A percentile compares a stretch with the other conserved stretches of the same genome.
Evolutionary conservation across 1,284 basidiomycete species (phyloP).

Genomic region (Vanrija sp.): DNA sequence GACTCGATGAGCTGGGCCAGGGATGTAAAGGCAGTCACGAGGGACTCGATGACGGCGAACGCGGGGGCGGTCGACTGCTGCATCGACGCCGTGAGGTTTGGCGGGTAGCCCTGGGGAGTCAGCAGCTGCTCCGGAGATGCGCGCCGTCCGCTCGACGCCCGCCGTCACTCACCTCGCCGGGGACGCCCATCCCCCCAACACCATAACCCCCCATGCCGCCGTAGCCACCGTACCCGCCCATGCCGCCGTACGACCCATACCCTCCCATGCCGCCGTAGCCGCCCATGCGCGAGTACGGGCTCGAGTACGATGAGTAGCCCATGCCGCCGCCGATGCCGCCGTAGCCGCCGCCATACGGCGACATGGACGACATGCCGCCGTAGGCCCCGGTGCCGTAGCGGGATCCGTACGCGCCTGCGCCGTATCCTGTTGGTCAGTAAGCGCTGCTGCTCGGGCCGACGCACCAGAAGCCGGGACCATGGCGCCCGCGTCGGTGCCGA

Average conservation of each 20-base stretch:
- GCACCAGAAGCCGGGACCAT: constrained; percentile 4
- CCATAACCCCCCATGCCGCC: constrained; percentile 53
- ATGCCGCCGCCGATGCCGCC: constrained; percentile 45
- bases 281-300: constrained; percentile 48
- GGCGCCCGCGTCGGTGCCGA: constrained; percentile 14
- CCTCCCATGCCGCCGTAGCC: constrained; percentile 47
- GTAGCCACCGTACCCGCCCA: constrained; percentile 34
- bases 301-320: constrained; percentile 15
- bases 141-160: neutral
- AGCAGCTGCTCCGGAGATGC: neutral
- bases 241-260: constrained; percentile 25
- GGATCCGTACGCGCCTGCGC: constrained; percentile 5
- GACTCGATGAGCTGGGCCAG: constrained; percentile 97
- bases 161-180: constrained; percentile 45
- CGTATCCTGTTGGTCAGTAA: neutral
- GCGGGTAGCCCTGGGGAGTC: constrained; percentile 37
- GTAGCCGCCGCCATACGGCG: constrained; percentile 29
- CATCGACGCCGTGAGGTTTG: constrained; percentile 78
- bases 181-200: constrained; percentile 51
- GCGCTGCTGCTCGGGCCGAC: neutral
- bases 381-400: constrained; percentile 35
- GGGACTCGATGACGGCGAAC: constrained; percentile 86
- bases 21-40: constrained; percentile 93
- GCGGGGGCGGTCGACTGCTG: constrained; percentile 87
- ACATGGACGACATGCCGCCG: constrained; percentile 39